Evolutionary conservation across 2,329 filamentous ascomycete species (phyloP).

Genomic region (Aotearoamyces nothofagi): DNA sequence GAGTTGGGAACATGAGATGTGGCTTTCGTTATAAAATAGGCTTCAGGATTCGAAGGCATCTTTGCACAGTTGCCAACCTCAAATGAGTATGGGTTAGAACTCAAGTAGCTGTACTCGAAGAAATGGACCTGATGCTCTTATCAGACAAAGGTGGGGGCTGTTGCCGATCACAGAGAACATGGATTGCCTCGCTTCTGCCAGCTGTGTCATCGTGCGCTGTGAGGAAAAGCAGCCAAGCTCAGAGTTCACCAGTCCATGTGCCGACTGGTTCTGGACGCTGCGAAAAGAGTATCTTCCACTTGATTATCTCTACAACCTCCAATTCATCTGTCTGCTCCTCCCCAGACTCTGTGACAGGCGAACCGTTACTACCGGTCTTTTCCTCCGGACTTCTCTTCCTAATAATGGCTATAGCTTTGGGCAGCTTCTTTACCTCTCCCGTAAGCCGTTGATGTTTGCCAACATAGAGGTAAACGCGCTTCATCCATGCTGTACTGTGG

Average conservation of each 20-base stretch:
- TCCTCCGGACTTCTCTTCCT: constrained; percentile 28
- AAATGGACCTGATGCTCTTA: too few relatives aligned
- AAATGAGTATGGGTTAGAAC: too few relatives aligned
- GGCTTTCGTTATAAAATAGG: constrained; percentile 7
- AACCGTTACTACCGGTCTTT: constrained; percentile 1
- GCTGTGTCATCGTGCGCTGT: too few relatives aligned
- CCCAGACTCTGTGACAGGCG: constrained; percentile 10
- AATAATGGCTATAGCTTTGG: constrained; percentile 66
- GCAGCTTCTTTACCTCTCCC: constrained; percentile 80
- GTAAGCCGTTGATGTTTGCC: constrained; percentile 79
- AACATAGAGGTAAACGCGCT: constrained; percentile 73
- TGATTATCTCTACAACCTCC: constrained; percentile 77
- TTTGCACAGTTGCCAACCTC: too few relatives aligned
- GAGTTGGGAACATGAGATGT: constrained; percentile 20
- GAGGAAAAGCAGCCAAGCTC: too few relatives aligned
- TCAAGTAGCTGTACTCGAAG: too few relatives aligned
- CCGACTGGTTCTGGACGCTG: constrained; percentile 74
- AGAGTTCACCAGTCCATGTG: constrained; percentile 4
- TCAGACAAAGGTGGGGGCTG: too few relatives aligned
- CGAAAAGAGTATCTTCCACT: constrained; percentile 76
- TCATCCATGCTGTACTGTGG: constrained; percentile 67
- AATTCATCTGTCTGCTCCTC: constrained; percentile 34
- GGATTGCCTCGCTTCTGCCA: too few relatives aligned
- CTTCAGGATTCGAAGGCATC: too few relatives aligned
- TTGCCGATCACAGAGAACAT: too few relatives aligned